These are phyloP conservation scores for Chloromonas sp. DNA, from an alignment of 163 green algal genomes.

Conservation along the genomic window DNA sequence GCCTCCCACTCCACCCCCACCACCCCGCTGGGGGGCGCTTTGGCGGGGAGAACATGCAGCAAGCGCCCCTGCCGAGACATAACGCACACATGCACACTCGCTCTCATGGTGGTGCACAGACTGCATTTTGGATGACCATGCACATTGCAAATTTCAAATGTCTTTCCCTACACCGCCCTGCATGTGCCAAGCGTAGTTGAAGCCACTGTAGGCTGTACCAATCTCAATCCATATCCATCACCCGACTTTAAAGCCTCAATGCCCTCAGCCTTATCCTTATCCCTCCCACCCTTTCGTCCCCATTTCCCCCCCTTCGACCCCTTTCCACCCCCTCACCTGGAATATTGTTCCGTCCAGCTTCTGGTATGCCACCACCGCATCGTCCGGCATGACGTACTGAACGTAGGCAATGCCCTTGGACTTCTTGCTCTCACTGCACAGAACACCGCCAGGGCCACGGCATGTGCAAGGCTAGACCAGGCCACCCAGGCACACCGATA, in stretches of 20 bases:
- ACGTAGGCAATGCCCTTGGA: slow-evolving; percentile 89
- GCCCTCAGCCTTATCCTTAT: no score
- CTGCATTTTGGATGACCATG: no score
- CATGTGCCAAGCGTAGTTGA: no score
- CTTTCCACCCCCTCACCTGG: slow-evolving; percentile 36
- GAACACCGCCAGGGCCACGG: background rate
- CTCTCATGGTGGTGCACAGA: no score
- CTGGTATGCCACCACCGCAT: slow-evolving; percentile 59
- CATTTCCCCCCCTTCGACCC: no score
- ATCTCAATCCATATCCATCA: no score
- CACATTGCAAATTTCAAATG: no score
- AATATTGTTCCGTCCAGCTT: slow-evolving; percentile 82
- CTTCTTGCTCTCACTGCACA: slow-evolving; percentile 54
- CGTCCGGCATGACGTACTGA: slow-evolving; percentile 64
- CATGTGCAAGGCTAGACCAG: background rate
- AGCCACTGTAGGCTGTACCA: no score
- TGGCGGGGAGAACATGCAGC: slow-evolving; percentile 76
- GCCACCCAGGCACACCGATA: background rate
- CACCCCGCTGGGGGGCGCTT: slow-evolving; percentile 11
- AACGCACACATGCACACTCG: background rate
- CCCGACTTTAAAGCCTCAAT: no score
- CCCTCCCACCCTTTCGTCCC: no score
- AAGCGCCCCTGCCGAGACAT: slow-evolving; percentile 73
- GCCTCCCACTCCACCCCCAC: background rate
- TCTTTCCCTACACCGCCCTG: no score